Evolutionary conservation across 2,329 filamentous ascomycete species (phyloP).

Genomic region (Aureobasidium leucospermi): DNA sequence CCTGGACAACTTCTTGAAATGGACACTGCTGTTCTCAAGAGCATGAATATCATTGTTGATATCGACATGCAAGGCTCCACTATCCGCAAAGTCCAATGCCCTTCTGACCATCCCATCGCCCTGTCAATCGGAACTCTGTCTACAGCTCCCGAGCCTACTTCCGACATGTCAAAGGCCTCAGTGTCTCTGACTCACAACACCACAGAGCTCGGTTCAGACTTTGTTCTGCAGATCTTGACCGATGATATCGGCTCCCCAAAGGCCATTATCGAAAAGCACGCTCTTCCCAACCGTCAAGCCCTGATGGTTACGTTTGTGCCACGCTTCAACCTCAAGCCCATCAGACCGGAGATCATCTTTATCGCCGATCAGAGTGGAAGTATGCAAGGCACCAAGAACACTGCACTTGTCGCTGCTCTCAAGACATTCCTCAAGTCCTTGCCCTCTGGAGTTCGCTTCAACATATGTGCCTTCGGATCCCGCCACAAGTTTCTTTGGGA

Average conservation of each 20-base stretch:
- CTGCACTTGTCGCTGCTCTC: slow-evolving; percentile 48
- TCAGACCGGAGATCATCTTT: slow-evolving; percentile 60
- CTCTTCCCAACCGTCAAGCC: slow-evolving; percentile 55
- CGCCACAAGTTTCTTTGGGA: slow-evolving; percentile 41
- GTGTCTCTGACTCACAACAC: slow-evolving; percentile 51
- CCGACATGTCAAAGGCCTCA: slow-evolving; percentile 53
- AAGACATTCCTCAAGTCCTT: slow-evolving; percentile 60
- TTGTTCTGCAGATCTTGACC: slow-evolving; percentile 57
- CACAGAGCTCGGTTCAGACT: slow-evolving; percentile 54
- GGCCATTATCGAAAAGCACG: slow-evolving; percentile 60
- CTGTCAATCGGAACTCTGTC: slow-evolving; percentile 57
- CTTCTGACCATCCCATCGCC: slow-evolving; percentile 56
- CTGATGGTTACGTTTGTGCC: slow-evolving; percentile 66
- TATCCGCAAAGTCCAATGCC: slow-evolving; percentile 58
- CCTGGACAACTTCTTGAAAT: slow-evolving; percentile 30
- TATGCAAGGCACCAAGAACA: slow-evolving; percentile 48
- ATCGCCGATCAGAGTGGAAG: slow-evolving; percentile 65
- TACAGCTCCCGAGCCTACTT: slow-evolving; percentile 36
- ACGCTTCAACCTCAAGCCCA: slow-evolving; percentile 54
- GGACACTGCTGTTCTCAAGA: slow-evolving; percentile 21
- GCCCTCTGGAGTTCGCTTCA: slow-evolving; percentile 58
- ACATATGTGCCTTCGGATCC: slow-evolving; percentile 61
- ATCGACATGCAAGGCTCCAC: slow-evolving; percentile 50
- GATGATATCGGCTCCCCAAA: slow-evolving; percentile 54
- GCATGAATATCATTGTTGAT: slow-evolving; percentile 52